phyloP scores from a whole-genome alignment of 352 stramenopile species.

The Pythium catenulatum region DNA sequence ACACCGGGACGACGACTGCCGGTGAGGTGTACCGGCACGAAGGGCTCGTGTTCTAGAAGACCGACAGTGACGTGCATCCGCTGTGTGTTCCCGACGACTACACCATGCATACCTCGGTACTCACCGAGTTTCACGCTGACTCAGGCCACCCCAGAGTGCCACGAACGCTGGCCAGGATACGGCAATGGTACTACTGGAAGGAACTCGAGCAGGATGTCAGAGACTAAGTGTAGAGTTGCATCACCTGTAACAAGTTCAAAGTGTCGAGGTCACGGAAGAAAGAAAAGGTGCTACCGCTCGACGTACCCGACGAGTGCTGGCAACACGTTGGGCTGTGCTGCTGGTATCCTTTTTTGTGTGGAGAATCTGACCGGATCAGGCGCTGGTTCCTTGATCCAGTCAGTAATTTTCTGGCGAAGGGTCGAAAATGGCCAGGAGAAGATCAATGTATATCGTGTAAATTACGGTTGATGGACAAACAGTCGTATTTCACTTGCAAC shows the following conservation, averaged over 20 bases:
- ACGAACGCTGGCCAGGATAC: neutral
- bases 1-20: too few species aligned
- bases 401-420: too few species aligned
- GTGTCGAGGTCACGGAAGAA: constrained; percentile 8
- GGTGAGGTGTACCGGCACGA: neutral
- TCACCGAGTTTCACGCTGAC: neutral
- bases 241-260: constrained; percentile 29
- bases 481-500: too few species aligned
- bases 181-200: neutral
- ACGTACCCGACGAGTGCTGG: constrained; percentile 43
- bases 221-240: constrained; percentile 38
- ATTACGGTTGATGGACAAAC: too few species aligned
- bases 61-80: neutral
- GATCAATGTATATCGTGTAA: too few species aligned
- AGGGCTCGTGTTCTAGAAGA: neutral
- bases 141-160: neutral
- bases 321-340: constrained; percentile 35
- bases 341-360: too few species aligned
- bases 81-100: constrained; percentile 3
- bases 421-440: too few species aligned
- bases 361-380: too few species aligned
- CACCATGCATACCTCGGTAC: neutral
- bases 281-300: constrained; percentile 25
- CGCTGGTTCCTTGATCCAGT: too few species aligned
- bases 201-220: constrained; percentile 18